Evolutionary conservation across 2,329 filamentous ascomycete genomes (phyloP).

Genomic region (Eutypella sp.): DNA sequence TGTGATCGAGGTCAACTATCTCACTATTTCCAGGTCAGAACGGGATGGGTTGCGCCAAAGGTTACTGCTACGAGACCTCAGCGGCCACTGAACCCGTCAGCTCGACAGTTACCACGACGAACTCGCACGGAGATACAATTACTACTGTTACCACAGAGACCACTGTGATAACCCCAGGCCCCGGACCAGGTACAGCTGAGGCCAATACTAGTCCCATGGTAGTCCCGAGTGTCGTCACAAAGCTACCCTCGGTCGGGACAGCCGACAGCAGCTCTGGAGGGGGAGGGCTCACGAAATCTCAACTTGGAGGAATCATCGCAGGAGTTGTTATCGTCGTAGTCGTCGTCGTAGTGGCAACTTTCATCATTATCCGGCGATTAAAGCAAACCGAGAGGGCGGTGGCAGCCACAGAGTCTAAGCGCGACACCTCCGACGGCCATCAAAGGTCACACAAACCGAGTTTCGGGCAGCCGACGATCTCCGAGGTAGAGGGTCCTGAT

Average conservation of each 20-base stretch:
- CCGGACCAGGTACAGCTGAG: conserved; percentile 20
- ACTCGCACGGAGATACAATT: conserved; percentile 31
- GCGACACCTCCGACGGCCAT: conserved; percentile 26
- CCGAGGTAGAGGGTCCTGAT: conserved; percentile 39
- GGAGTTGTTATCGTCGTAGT: conserved; percentile 45
- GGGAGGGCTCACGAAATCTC: conserved; percentile 32
- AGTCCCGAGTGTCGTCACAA: conserved; percentile 39
- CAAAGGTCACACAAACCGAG: conserved; percentile 32
- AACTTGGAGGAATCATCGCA: conserved; percentile 50
- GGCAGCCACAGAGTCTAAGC: conserved; percentile 29
- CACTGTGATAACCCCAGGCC: conserved; percentile 25
- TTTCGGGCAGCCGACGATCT: conserved; percentile 34
- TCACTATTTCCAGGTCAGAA: conserved; percentile 17
- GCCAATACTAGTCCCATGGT: conserved; percentile 34
- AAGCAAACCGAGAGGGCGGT: conserved; percentile 39
- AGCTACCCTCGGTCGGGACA: conserved; percentile 30
- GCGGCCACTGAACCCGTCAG: conserved; percentile 41
- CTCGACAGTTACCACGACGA: conserved; percentile 40
- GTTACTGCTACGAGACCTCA: conserved; percentile 43
- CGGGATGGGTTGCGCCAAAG: conserved; percentile 43
- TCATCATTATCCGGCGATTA: conserved; percentile 46
- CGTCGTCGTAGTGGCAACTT: conserved; percentile 41
- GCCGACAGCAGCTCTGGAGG: conserved; percentile 17
- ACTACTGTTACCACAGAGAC: conserved; percentile 39
- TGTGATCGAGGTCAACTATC: neutral